These are phyloP conservation scores for Aspergillus nanangensis DNA, from an alignment of 495 filamentous ascomycete species.

Conservation along the genomic window DNA sequence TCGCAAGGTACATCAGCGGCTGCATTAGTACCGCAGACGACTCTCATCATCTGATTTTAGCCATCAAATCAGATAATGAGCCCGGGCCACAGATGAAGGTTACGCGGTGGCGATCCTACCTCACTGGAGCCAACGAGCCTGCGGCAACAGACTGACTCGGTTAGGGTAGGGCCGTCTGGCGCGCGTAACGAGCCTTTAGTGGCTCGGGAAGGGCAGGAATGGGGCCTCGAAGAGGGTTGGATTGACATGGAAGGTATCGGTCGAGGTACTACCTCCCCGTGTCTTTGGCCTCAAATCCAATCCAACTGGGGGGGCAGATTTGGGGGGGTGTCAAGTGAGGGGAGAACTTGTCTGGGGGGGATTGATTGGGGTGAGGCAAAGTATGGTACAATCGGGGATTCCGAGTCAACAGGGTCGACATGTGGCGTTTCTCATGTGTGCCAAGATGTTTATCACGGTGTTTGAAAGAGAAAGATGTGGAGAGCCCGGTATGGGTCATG, in stretches of 20 bases:
- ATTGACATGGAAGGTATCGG: no score
- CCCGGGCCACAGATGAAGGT: constrained; percentile 7
- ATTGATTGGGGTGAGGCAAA: not conserved
- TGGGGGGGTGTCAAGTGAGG: no score
- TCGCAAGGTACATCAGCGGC: constrained; percentile 10
- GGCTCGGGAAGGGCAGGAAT: not conserved
- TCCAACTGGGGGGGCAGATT: no score
- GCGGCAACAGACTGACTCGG: constrained; percentile 3
- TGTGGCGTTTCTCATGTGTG: constrained; percentile 13
- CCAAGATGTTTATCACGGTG: constrained; percentile 13
- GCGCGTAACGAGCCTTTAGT: constrained; percentile 1
- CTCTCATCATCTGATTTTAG: constrained; percentile 32
- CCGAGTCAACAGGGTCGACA: not conserved
- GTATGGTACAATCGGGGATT: not conserved
- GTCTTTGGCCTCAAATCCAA: no score
- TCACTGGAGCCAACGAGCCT: constrained; percentile 14
- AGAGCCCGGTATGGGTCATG: constrained; percentile 9
- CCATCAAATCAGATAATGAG: constrained; percentile 17
- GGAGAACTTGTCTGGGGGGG: no score
- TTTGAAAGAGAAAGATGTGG: constrained; percentile 10
- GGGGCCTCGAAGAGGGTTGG: not conserved
- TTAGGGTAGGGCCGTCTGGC: not conserved
- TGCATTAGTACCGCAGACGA: constrained; percentile 34
- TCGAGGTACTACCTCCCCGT: no score
- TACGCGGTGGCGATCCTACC: constrained; percentile 15